These are phyloP conservation scores for Sanghuangporus baumii DNA, from an alignment of 1,284 basidiomycete genomes.

Conservation along the genomic window DNA sequence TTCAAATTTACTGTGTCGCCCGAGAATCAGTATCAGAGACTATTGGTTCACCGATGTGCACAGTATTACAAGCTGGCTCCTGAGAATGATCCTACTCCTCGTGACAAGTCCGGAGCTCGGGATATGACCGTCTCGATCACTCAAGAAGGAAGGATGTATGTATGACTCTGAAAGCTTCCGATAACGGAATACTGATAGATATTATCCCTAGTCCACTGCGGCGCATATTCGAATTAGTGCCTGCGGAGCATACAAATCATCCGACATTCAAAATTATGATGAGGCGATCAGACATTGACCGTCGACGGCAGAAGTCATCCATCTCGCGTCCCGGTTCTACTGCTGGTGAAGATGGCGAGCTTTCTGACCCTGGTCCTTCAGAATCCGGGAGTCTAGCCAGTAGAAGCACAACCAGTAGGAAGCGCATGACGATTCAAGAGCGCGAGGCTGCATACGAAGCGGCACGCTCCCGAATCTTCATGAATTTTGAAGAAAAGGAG, in stretches of 20 bases:
- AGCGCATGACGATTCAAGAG: slow-evolving; percentile 70
- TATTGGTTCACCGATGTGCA: slow-evolving; percentile 78
- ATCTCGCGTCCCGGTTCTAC: slow-evolving; percentile 62
- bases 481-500: slow-evolving; percentile 71
- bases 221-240: slow-evolving; percentile 70
- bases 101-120: slow-evolving; percentile 49
- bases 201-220: slow-evolving; percentile 37
- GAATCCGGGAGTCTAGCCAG: slow-evolving; percentile 71
- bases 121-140: slow-evolving; percentile 50
- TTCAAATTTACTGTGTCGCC: slow-evolving; percentile 51
- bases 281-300: slow-evolving; percentile 53
- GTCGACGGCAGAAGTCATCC: slow-evolving; percentile 40
- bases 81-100: slow-evolving; percentile 60
- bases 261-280: slow-evolving; percentile 76
- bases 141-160: slow-evolving; percentile 68
- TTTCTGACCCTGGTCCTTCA: slow-evolving; percentile 71
- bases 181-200: slow-evolving; percentile 16
- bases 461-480: slow-evolving; percentile 77
- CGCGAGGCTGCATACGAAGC: slow-evolving; percentile 80
- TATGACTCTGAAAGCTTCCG: slow-evolving; percentile 19
- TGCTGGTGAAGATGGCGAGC: slow-evolving; percentile 64
- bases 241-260: slow-evolving; percentile 58
- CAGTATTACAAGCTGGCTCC: slow-evolving; percentile 66
- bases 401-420: slow-evolving; percentile 57
- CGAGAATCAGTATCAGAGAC: slow-evolving; percentile 70